These are phyloP conservation scores for Wickerhamomyces sydowiorum DNA, from an alignment of 805 yeast genomes.

Conservation along the genomic window DNA sequence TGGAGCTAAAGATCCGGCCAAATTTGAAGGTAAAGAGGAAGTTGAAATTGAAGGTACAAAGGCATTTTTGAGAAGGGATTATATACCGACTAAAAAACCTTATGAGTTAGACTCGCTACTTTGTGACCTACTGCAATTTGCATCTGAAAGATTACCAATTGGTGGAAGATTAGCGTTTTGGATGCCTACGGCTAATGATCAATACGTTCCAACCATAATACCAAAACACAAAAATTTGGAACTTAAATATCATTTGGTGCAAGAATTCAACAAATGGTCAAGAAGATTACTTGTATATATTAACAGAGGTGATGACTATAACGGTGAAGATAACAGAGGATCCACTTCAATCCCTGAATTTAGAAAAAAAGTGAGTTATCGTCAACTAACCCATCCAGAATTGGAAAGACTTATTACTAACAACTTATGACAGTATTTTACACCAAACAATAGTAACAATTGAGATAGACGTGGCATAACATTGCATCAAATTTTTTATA, in stretches of 20 bases:
- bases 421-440: too few relatives aligned
- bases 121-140: conserved; percentile 70
- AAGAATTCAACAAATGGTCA: conserved; percentile 91
- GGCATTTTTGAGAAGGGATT: conserved; percentile 74
- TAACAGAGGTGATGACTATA: conserved; percentile 50
- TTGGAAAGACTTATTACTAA: conserved; percentile 1
- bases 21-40: conserved; percentile 66
- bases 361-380: conserved; percentile 22
- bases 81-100: conserved; percentile 89
- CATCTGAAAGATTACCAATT: conserved; percentile 63
- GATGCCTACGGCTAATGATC: conserved; percentile 97
- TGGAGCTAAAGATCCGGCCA: conserved; percentile 71
- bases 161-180: conserved; percentile 87
- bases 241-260: conserved; percentile 70
- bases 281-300: conserved; percentile 78
- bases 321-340: conserved; percentile 40
- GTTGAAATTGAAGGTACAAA: conserved; percentile 72
- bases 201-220: conserved; percentile 56
- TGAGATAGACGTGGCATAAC: too few relatives aligned
- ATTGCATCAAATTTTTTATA: not conserved
- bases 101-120: conserved; percentile 72
- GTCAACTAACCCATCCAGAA: conserved; percentile 2
- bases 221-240: conserved; percentile 77
- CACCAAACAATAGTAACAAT: conserved; percentile 9
- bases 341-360: conserved; percentile 22